Evolutionary conservation across 202 grass and related monocot genomes (phyloP), one percentile per base, ranked within the genome.

Genomic region (Hordeum pubiflorum): DNA sequence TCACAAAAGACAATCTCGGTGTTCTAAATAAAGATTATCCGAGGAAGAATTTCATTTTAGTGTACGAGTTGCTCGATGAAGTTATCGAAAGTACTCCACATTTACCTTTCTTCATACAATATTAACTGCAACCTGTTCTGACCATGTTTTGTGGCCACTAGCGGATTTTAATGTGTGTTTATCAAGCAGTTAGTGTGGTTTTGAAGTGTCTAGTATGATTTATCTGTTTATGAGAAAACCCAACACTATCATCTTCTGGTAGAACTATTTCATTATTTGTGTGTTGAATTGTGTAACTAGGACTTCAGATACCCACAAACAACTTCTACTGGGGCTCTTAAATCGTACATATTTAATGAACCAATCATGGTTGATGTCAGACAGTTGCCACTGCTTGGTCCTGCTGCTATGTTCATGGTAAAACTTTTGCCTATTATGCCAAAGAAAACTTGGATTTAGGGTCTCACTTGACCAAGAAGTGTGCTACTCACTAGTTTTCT

Each of bases 401-500:
- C 92, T 88, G 92, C 96, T 72, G 86, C 96, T 78, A 95, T 99
- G 88, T 99, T 99, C 84, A 95, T 95, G 96, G 96, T 99, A 95
- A 78, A 3, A 21, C 2, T 81, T 44, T 59, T 56, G 31, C 41
- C 23, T 60, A 66, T 84, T 72, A 31, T 74, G 4, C 11, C 37
- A 60, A 37, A n/a, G 8, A 71, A 50, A 65, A 64, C 23, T 12
- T 69, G 37, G 44, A 5, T 54, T 85, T 55, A 58, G 11, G 7
- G 23, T 27, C 22, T 77, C 69, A 58, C 60, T 88, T 85, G 5
- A 73, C 33, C 34, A 54, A 84, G 58, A 41, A 61, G 15, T 36
- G 17, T 81, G 70, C 10, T 12, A 15, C 46, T 75, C 48, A 69
- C 33, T 20, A n/a, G 69, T 79, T 27, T 58, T 66, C 58, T 59